Base-by-base conservation (phyloP, 2,329 filamentous ascomycete species). In the Botryotinia globosa region DNA sequence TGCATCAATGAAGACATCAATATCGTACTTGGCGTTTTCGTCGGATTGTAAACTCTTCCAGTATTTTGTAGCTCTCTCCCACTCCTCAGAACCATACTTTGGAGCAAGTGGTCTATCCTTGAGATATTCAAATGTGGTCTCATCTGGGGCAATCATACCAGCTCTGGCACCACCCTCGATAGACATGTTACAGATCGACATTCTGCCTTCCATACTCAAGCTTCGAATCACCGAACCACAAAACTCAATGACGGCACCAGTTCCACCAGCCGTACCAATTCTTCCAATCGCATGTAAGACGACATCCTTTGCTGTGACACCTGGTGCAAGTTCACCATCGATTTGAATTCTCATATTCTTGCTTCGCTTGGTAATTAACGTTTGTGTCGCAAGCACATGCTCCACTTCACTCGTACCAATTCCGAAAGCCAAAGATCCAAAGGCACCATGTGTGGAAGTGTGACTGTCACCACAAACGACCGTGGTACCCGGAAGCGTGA, bases 181-280 rank as follows among this genome's bases (percentile, higher is more conserved):
- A 22, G 94, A 94, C 96, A 98, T 98, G 86, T 99, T 99, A 86
- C 96, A 98, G 82, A 99, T 97, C 75, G 94, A 98, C 96, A 99
- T 98, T 77, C 96, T 90, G 61, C 95, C 96, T 84, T 98, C 96
- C 89, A 99, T 97, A 83, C 93, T 97, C 78, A 98, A 86, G 74
- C 84, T 85, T 78, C 94, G 90, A 81, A 99, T 98, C 74, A 96
- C 93, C 69, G 94, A 97, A 74, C 96, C 96, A 81, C 94, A 97
- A 85, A 95, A 99, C 85, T 99, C 96, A 79, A 99, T 98, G 76
- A 98, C 96, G 70, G 92, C 91, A 75, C 95, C 94, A 72, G 92
- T 98, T 78, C 96, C 96, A 82, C 95, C 96, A 74, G 96, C 96
- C 37, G 96, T 98, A 79, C 96, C 96, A 78, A 98, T 97, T 79